A percentile compares a stretch with the other conserved stretches of the same genome.
phyloP scores from a whole-genome alignment of 1,284 basidiomycete genomes.

The Tetrapyrgos nigripes region DNA sequence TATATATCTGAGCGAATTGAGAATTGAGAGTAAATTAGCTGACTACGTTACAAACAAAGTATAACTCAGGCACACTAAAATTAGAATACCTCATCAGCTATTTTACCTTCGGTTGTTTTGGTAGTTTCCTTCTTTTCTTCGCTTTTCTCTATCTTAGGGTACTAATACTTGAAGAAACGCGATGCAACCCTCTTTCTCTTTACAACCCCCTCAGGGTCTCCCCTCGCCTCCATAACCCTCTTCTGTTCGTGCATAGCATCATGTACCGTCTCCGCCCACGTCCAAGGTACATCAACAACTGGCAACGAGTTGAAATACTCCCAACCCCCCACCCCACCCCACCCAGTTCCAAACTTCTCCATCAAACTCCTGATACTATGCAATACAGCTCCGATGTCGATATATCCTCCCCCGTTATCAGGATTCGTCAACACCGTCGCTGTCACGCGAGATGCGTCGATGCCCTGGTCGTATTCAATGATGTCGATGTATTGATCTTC shows the following conservation, averaged over 20 bases:
- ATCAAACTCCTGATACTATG: conserved; percentile 16
- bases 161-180: too few species aligned
- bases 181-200: too few species aligned
- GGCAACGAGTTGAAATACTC: conserved; percentile 25
- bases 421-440: conserved; percentile 26
- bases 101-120: too few species aligned
- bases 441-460: conserved; percentile 24
- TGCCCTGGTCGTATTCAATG: conserved; percentile 19
- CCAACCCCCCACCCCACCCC: conserved; percentile 29
- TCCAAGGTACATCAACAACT: conserved; percentile 8
- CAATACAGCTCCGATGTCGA: conserved; percentile 18
- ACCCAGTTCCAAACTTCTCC: conserved; percentile 19
- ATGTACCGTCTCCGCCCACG: conserved; percentile 14
- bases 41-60: too few species aligned
- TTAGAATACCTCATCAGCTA: too few species aligned
- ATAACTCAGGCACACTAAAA: too few species aligned
- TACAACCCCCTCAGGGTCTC: too few species aligned
- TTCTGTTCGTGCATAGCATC: conserved; percentile 7
- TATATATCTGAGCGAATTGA: too few species aligned
- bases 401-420: conserved; percentile 20
- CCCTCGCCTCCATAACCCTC: neutral
- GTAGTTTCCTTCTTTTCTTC: too few species aligned
- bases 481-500: conserved; percentile 25
- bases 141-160: too few species aligned
- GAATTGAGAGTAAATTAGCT: too few species aligned